Percentiles rank a stretch among this genome's conserved stretches.
These are phyloP conservation scores for Arthrobotrys pseudoclavata DNA, from an alignment of 2,329 filamentous ascomycete species.

Conservation along the genomic window DNA sequence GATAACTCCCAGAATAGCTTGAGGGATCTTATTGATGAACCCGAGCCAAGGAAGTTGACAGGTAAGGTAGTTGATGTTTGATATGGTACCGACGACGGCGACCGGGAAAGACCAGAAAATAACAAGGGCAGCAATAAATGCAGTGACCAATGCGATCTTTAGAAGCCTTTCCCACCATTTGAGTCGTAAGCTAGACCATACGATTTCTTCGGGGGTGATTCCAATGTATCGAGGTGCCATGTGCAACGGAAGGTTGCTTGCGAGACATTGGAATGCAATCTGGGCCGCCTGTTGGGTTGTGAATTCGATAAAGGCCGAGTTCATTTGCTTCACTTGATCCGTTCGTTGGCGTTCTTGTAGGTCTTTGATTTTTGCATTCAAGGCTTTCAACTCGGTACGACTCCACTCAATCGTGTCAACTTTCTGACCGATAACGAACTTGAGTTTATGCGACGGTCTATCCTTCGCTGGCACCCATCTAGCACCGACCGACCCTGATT, in stretches of 20 bases:
- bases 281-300: slow-evolving; percentile 85
- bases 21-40: slow-evolving; percentile 81
- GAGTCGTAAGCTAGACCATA: slow-evolving; percentile 88
- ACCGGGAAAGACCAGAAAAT: slow-evolving; percentile 88
- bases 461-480: slow-evolving; percentile 81
- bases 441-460: slow-evolving; percentile 81
- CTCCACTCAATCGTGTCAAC: slow-evolving; percentile 96
- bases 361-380: slow-evolving; percentile 79
- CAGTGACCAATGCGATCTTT: slow-evolving; percentile 77
- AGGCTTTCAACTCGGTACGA: slow-evolving; percentile 80
- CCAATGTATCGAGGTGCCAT: slow-evolving; percentile 90
- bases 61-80: slow-evolving; percentile 81
- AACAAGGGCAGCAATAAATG: slow-evolving; percentile 81
- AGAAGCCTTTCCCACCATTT: slow-evolving; percentile 88
- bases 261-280: slow-evolving; percentile 84
- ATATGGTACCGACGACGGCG: slow-evolving; percentile 84
- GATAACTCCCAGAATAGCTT: slow-evolving; percentile 81
- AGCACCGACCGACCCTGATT: slow-evolving; percentile 76
- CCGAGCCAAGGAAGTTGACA: slow-evolving; percentile 76
- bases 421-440: slow-evolving; percentile 82
- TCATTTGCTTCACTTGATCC: slow-evolving; percentile 76
- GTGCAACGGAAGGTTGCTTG: slow-evolving; percentile 87
- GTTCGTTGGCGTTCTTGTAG: slow-evolving; percentile 77
- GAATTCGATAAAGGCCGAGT: slow-evolving; percentile 93
- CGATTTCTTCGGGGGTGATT: slow-evolving; percentile 82